Evolutionary conservation across 306 rosid genomes (phyloP).

Genomic region (Rosa chinensis): DNA sequence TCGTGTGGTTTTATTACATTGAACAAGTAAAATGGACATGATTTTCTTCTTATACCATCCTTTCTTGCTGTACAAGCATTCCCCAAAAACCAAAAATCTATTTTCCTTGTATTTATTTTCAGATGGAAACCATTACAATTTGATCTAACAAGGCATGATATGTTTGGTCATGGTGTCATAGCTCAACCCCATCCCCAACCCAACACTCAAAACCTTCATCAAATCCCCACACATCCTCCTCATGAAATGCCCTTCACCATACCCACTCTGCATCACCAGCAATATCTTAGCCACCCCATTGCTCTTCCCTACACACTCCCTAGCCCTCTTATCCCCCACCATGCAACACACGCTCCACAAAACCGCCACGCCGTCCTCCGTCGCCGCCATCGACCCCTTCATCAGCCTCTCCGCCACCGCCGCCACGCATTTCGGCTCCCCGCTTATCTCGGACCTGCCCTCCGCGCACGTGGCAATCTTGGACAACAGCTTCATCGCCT

Average conservation of each 20-base stretch:
- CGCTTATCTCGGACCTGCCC: slow-evolving; percentile 44
- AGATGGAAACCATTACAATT: neutral
- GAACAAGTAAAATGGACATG: neutral
- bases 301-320: slow-evolving; percentile 41
- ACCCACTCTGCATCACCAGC: slow-evolving; percentile 55
- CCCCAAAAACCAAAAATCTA: neutral
- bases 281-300: slow-evolving; percentile 47
- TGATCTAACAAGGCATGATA: slow-evolving; percentile 41
- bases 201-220: slow-evolving; percentile 43
- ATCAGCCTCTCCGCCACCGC: slow-evolving; percentile 42
- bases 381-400: slow-evolving; percentile 41
- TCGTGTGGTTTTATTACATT: neutral
- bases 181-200: slow-evolving; percentile 25
- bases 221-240: slow-evolving; percentile 52
- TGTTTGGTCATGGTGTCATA: slow-evolving; percentile 51
- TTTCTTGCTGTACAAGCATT: neutral
- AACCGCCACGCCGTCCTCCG: slow-evolving; percentile 51
- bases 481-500: slow-evolving; percentile 36
- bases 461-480: slow-evolving; percentile 42
- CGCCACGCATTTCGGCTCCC: slow-evolving; percentile 24
- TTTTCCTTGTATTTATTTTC: neutral
- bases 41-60: neutral
- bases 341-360: slow-evolving; percentile 53
- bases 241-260: slow-evolving; percentile 42
- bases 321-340: slow-evolving; percentile 38